Evolutionary conservation across 345 rosid species (phyloP).

Genomic region (Fremontodendron californicum): DNA sequence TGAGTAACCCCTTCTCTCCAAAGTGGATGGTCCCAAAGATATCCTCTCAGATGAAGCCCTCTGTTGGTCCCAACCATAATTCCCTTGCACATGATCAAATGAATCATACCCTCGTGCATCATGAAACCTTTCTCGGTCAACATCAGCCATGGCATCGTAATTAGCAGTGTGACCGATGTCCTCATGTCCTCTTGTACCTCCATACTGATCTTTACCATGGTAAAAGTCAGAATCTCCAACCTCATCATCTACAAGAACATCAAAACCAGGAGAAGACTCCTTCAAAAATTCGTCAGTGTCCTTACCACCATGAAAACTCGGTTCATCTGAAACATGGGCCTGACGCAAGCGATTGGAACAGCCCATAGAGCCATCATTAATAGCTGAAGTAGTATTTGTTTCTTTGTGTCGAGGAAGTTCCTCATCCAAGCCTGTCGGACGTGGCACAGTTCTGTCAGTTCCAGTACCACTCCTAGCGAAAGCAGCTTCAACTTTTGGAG

Average conservation of each 20-base stretch:
- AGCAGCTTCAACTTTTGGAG: constrained; percentile 29
- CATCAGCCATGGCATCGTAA: constrained; percentile 37
- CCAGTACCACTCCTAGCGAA: constrained; percentile 31
- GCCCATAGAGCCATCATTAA: constrained; percentile 32
- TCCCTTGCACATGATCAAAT: no score
- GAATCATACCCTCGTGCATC: no score
- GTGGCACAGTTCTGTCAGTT: constrained; percentile 31
- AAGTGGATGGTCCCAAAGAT: no score
- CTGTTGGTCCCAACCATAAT: no score
- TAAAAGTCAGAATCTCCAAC: constrained; percentile 58
- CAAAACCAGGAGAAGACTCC: constrained; percentile 95
- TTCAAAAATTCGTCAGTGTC: constrained; percentile 61
- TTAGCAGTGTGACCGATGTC: constrained; percentile 41
- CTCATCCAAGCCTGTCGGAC: constrained; percentile 28
- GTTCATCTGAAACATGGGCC: constrained; percentile 45
- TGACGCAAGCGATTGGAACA: constrained; percentile 42
- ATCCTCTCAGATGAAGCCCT: no score
- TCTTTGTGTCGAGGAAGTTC: constrained; percentile 40
- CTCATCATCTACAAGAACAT: constrained; percentile 95
- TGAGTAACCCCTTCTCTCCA: no score
- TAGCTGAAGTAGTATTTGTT: constrained; percentile 24
- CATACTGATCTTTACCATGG: constrained; percentile 66
- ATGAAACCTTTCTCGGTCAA: no score
- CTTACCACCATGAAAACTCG: constrained; percentile 49
- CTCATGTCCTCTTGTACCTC: constrained; percentile 47